Conservation (phyloP, 192 early-diverging fungal species). For the Linnemannia zychae region DNA sequence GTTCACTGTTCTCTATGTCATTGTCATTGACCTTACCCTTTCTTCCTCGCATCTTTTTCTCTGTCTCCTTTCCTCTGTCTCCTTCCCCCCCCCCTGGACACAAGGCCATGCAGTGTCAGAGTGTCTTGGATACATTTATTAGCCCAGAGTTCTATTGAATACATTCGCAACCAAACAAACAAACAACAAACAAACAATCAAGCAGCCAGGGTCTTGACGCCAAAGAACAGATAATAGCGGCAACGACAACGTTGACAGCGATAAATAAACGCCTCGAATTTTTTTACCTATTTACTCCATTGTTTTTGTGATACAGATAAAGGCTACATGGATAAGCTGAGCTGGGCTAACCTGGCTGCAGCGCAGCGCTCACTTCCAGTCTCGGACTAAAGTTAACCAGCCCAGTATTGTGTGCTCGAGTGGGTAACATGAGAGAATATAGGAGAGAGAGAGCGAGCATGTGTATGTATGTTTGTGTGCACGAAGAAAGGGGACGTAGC, state of each 20-base stretch:
- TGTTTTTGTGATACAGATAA: too few species aligned
- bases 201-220: neutral
- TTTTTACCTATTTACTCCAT: too few species aligned
- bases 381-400: conserved; percentile 3
- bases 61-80: neutral
- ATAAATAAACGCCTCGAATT: neutral
- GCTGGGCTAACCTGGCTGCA: neutral
- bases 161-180: neutral
- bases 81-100: neutral
- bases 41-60: neutral
- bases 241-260: neutral
- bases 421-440: neutral
- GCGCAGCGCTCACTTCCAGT: neutral
- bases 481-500: too few species aligned
- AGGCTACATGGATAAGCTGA: neutral
- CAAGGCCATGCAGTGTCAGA: neutral
- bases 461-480: too few species aligned
- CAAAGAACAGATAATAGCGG: neutral
- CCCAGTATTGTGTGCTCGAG: neutral
- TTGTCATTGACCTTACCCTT: too few species aligned
- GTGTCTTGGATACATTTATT: neutral
- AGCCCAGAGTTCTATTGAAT: neutral
- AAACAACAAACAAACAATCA: neutral
- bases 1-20: too few species aligned
- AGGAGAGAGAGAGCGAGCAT: neutral